Percentiles rank a stretch among this genome's conserved stretches.
These are phyloP conservation scores for Thelephora terrestris DNA, from an alignment of 1,284 basidiomycete species.

Conservation along the genomic window DNA sequence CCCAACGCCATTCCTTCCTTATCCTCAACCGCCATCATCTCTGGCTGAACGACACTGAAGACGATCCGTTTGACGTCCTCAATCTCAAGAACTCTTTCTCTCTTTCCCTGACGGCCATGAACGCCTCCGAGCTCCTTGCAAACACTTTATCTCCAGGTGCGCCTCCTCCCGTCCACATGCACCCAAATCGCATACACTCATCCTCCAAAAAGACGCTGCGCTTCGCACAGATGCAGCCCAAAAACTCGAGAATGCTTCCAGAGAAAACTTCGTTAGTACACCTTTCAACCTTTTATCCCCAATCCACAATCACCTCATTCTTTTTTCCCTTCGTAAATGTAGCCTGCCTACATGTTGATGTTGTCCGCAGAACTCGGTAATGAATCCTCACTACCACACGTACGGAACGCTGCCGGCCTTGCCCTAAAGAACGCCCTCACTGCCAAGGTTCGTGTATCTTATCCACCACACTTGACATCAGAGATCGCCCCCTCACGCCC, in stretches of 20 bases:
- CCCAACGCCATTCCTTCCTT: conserved; percentile 11
- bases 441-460: conserved; percentile 61
- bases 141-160: conserved; percentile 85
- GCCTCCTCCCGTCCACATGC: conserved; percentile 23
- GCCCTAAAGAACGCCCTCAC: conserved; percentile 95
- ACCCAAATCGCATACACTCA: conserved; percentile 12
- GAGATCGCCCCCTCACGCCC: conserved; percentile 8
- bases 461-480: conserved; percentile 7
- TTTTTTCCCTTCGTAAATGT: conserved; percentile 15
- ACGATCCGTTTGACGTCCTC: conserved; percentile 2
- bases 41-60: conserved; percentile 1
- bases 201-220: conserved; percentile 48
- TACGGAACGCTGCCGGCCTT: conserved; percentile 90
- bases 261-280: conserved; percentile 73
- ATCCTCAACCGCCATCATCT: conserved; percentile 10
- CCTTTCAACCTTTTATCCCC: conserved; percentile 12
- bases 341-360: conserved; percentile 87
- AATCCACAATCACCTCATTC: conserved; percentile 14
- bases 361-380: conserved; percentile 77
- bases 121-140: conserved; percentile 79
- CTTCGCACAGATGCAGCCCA: conserved; percentile 84
- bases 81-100: conserved; percentile 4
- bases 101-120: conserved; percentile 48
- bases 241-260: conserved; percentile 76
- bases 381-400: conserved; percentile 60